Evolutionary conservation across 345 rosid species (phyloP), one percentile per base, ranked within the genome.

Genomic region (Gossypium mustelinum): DNA sequence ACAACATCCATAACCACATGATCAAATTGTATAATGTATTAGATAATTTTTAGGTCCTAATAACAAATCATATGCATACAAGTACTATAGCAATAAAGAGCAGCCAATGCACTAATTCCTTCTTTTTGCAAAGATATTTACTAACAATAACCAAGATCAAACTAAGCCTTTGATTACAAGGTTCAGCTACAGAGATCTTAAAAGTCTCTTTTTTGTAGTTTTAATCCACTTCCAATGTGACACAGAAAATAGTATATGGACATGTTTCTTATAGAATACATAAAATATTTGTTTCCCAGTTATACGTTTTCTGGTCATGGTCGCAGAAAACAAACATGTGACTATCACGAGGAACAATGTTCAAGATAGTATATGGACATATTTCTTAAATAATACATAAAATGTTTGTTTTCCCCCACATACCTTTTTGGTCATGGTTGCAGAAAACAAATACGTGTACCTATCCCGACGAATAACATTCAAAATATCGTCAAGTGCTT

Each of bases 401-500:
- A 27, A 50, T 16, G 14, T 12, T 27, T 14, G 39, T 67, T 69
- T 41, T 17, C 55, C 60, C 39, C 11, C 4, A 16, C 67, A 22
- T 72, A 90, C 98, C 97, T 91, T 95, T 80, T 93, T 91, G 29
- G 98, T 93, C 98, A 95, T 95, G 25, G 99, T 95, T 2, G 99
- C 99, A 76, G 99, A 96, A 86, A 96, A 96, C 70, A 96, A 86
- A 82, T 51, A 96, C 6, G 98, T 96, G 80, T 73, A 86, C 51
- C 94, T 79, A 2, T 86, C 89, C 58, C 83, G 89, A n/a, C 95
- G 97, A 73, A 93, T 84, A 73, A 81, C 89, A 63, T 85, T 86
- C 76, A 93, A 82, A 80, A 95, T 93, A 77, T 84, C 88, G 81
- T 91, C 91, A 51, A 93, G 86, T 2, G 99, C 86, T 81, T 91